Evolutionary conservation across 768 basidiomycete genomes (phyloP).

Genomic region (Leccinellum luteum): DNA sequence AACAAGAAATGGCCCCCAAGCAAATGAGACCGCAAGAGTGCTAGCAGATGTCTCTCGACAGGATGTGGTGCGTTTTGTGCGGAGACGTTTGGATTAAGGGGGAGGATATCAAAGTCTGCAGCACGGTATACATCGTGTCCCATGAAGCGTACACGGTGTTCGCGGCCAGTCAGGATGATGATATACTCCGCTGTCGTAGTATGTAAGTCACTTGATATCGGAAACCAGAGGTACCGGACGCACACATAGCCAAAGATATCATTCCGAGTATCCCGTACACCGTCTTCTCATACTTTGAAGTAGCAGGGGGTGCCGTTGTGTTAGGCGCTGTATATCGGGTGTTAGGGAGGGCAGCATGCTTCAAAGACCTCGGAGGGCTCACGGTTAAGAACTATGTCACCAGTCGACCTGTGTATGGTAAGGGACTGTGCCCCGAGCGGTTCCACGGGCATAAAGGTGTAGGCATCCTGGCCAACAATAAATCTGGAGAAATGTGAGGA

Average conservation of each 20-base stretch:
- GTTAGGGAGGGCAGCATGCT: not conserved
- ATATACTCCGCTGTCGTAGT: slow-evolving; percentile 80
- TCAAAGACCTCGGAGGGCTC: slow-evolving; percentile 21
- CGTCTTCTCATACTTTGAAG: slow-evolving; percentile 59
- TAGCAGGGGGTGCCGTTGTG: slow-evolving; percentile 48
- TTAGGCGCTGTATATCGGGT: slow-evolving; percentile 44
- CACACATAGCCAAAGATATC: slow-evolving; percentile 75
- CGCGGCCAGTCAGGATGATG: slow-evolving; percentile 81
- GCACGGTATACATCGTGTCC: slow-evolving; percentile 87
- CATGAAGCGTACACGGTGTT: slow-evolving; percentile 74
- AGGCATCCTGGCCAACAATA: slow-evolving; percentile 67
- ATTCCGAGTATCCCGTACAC: slow-evolving; percentile 76
- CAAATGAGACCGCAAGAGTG: slow-evolving; percentile 83
- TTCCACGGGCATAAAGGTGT: slow-evolving; percentile 72
- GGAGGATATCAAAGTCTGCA: slow-evolving; percentile 88
- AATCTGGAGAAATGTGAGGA: slow-evolving; percentile 44
- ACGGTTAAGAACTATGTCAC: slow-evolving; percentile 73
- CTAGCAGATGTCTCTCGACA: slow-evolving; percentile 84
- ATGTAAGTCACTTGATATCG: not conserved
- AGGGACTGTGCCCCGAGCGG: slow-evolving; percentile 60
- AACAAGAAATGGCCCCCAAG: slow-evolving; percentile 80
- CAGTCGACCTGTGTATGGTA: slow-evolving; percentile 71
- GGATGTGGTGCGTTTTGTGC: slow-evolving; percentile 71
- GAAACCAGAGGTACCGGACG: slow-evolving; percentile 25
- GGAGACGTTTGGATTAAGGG: slow-evolving; percentile 71